These are phyloP conservation scores for Colletotrichum plurivorum DNA, from an alignment of 2,329 filamentous ascomycete species.

Conservation along the genomic window DNA sequence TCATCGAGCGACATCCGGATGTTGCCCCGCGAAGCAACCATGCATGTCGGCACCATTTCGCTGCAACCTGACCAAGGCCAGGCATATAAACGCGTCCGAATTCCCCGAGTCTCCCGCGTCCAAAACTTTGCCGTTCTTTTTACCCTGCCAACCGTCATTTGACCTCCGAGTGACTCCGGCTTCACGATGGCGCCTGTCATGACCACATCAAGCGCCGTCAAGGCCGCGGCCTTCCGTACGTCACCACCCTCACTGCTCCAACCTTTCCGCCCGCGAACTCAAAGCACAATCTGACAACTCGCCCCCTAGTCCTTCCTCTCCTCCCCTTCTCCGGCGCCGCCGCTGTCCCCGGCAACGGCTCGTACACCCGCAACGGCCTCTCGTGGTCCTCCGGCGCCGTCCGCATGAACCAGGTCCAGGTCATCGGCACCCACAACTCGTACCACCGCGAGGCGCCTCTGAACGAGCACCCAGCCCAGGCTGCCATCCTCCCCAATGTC, in stretches of 20 bases:
- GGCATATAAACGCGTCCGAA: slow-evolving; percentile 10
- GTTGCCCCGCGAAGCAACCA: not conserved
- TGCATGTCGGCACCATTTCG: not conserved
- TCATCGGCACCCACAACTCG: slow-evolving; percentile 66
- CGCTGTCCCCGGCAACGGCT: slow-evolving; percentile 1
- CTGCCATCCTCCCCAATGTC: slow-evolving; percentile 52
- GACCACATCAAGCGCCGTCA: slow-evolving; percentile 13
- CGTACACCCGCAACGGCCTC: slow-evolving; percentile 48
- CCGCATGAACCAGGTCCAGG: slow-evolving; percentile 66
- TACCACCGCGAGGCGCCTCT: slow-evolving; percentile 63
- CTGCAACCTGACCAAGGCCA: too few species aligned
- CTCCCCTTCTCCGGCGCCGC: slow-evolving; percentile 26
- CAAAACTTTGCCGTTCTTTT: not conserved
- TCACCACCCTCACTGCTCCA: not conserved
- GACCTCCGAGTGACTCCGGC: not conserved
- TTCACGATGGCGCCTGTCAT: slow-evolving; percentile 15
- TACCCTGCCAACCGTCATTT: not conserved
- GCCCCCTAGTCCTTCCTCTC: slow-evolving; percentile 15
- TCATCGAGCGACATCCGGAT: slow-evolving; percentile 2
- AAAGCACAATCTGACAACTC: not conserved
- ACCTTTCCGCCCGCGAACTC: not conserved
- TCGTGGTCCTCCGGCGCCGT: slow-evolving; percentile 49
- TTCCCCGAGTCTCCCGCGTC: not conserved
- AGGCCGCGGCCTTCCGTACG: slow-evolving; percentile 26
- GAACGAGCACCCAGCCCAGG: slow-evolving; percentile 57